These are phyloP conservation scores for Parascedosporium putredinis DNA, from an alignment of 2,329 filamentous ascomycete species.

Conservation along the genomic window DNA sequence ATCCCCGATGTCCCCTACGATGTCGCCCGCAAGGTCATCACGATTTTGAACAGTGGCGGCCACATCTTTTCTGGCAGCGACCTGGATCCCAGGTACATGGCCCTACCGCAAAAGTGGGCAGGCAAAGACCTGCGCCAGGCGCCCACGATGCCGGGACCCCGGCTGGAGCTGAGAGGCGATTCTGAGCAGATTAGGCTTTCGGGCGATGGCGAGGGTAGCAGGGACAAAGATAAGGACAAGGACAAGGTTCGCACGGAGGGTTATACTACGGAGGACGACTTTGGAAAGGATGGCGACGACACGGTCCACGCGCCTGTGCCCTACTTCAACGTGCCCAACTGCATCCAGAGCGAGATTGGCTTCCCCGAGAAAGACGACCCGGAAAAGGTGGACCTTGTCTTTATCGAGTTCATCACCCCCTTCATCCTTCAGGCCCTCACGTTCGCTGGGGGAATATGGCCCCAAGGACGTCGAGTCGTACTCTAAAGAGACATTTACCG, in stretches of 20 bases:
- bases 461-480: constrained; percentile 35
- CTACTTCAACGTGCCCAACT: constrained; percentile 74
- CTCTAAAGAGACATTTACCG: constrained; percentile 43
- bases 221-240: constrained; percentile 14
- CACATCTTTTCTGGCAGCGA: constrained; percentile 31
- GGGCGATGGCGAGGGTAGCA: constrained; percentile 13
- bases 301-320: constrained; percentile 67
- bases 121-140: constrained; percentile 12
- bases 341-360: constrained; percentile 57
- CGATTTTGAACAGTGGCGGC: constrained; percentile 44
- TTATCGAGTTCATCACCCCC: constrained; percentile 80
- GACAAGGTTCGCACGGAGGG: constrained; percentile 49
- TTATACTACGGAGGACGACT: constrained; percentile 84
- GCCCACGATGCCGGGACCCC: constrained; percentile 11
- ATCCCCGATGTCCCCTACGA: constrained; percentile 73
- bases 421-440: constrained; percentile 70
- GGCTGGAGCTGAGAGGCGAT: constrained; percentile 21
- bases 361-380: constrained; percentile 49
- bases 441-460: constrained; percentile 43
- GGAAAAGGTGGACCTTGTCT: constrained; percentile 74
- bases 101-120: constrained; percentile 35
- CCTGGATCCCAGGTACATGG: constrained; percentile 35
- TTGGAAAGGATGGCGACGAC: constrained; percentile 78
- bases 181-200: constrained; percentile 21
- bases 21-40: constrained; percentile 59